Conservation (phyloP, 1,139 yeast genomes). For the Candida mesenterica region DNA sequence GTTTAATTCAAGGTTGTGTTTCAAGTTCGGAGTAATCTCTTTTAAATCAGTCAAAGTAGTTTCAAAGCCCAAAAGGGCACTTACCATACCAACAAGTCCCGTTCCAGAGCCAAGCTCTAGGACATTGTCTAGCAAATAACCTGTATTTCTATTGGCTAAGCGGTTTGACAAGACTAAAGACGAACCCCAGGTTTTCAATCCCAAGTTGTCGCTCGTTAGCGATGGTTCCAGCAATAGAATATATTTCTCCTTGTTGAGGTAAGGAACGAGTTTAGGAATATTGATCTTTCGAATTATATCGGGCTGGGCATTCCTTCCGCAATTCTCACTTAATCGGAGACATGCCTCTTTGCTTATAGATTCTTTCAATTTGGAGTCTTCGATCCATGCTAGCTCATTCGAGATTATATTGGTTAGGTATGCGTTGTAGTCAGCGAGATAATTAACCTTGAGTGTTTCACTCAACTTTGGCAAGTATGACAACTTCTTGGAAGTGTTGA, state of each 20-base stretch:
- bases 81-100: conserved; percentile 79
- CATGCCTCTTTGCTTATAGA: conserved; percentile 56
- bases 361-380: conserved; percentile 30
- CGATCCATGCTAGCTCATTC: conserved; percentile 53
- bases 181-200: conserved; percentile 96
- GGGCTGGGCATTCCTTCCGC: conserved; percentile 87
- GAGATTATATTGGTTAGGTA: conserved; percentile 71
- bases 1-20: conserved; percentile 56
- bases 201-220: conserved; percentile 80
- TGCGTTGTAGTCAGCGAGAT: conserved; percentile 34
- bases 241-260: conserved; percentile 13
- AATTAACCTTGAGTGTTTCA: conserved; percentile 20
- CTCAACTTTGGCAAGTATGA: conserved; percentile 29
- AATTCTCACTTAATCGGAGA: conserved; percentile 69
- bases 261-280: conserved; percentile 29
- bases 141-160: conserved; percentile 27
- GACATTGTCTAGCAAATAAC: conserved; percentile 40
- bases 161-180: conserved; percentile 67
- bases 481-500: conserved; percentile 23
- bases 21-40: conserved; percentile 70
- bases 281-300: conserved; percentile 53
- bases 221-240: conserved; percentile 75
- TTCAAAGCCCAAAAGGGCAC: conserved; percentile 48
- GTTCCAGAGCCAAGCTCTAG: conserved; percentile 94
- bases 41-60: conserved; percentile 74